These are phyloP conservation scores for Actinomortierella wolfii DNA, from an alignment of 371 early-diverging fungal species.

Conservation along the genomic window DNA sequence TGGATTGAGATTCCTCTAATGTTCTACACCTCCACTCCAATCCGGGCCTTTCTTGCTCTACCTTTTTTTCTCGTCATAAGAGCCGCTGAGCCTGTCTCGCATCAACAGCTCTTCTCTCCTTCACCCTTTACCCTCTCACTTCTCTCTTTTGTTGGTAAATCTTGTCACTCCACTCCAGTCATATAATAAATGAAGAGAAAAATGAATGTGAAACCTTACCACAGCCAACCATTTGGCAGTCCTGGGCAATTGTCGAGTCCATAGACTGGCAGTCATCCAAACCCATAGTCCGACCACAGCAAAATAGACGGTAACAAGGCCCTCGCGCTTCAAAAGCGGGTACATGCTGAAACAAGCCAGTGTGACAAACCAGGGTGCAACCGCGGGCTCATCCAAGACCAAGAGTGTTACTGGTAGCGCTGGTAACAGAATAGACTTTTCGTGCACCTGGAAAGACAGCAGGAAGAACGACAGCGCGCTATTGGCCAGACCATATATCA, in stretches of 20 bases:
- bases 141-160: too few species aligned
- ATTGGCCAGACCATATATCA: conserved; percentile 74
- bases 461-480: conserved; percentile 89
- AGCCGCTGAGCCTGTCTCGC: too few species aligned
- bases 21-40: too few species aligned
- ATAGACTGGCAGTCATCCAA: conserved; percentile 54
- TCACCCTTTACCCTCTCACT: too few species aligned
- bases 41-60: too few species aligned
- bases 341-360: conserved; percentile 92
- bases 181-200: too few species aligned
- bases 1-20: too few species aligned
- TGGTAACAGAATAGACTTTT: conserved; percentile 92
- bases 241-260: conserved; percentile 19
- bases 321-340: conserved; percentile 83
- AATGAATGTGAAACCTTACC: conserved; percentile 25
- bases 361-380: conserved; percentile 72
- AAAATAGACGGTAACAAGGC: conserved; percentile 67
- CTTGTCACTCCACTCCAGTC: too few species aligned
- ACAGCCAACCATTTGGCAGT: conserved; percentile 13
- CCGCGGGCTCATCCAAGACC: conserved; percentile 60
- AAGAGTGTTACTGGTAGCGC: conserved; percentile 77
- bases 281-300: conserved; percentile 70
- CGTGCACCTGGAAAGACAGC: conserved; percentile 97
- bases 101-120: too few species aligned
- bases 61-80: too few species aligned